These are phyloP conservation scores for Liquidambar formosana DNA, from an alignment of 164 flowering plant species.

Conservation along the genomic window DNA sequence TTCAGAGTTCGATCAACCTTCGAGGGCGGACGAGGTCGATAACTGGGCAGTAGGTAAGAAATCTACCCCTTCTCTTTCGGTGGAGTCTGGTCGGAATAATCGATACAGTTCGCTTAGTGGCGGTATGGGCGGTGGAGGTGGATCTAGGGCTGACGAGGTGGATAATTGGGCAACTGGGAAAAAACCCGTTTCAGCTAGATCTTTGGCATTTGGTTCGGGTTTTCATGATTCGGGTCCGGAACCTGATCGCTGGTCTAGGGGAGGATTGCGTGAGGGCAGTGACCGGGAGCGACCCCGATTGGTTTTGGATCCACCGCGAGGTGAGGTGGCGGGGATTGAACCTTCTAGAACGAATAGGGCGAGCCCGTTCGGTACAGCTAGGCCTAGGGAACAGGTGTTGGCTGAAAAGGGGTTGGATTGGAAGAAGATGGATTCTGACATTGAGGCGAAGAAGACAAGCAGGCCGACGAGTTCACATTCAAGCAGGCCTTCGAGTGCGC, in stretches of 20 bases:
- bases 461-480: constrained; percentile 48
- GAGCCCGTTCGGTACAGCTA: constrained; percentile 83
- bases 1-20: constrained; percentile 72
- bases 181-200: constrained; percentile 40
- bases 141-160: constrained; percentile 74
- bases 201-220: constrained; percentile 37
- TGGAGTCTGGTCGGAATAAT: constrained; percentile 41
- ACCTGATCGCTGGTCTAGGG: constrained; percentile 52
- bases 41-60: constrained; percentile 70
- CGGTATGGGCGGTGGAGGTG: constrained; percentile 36
- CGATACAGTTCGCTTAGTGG: constrained; percentile 59
- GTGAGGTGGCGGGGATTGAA: constrained; percentile 34
- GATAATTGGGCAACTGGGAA: constrained; percentile 76
- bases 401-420: constrained; percentile 90
- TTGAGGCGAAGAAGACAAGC: constrained; percentile 63
- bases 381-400: constrained; percentile 91
- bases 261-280: constrained; percentile 20
- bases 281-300: constrained; percentile 52
- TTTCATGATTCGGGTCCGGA: constrained; percentile 40
- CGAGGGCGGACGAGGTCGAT: constrained; percentile 88
- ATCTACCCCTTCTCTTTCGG: constrained; percentile 20
- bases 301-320: constrained; percentile 51
- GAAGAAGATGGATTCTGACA: constrained; percentile 69
- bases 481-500: constrained; percentile 10
- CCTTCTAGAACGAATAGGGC: constrained; percentile 43